Percentiles rank a stretch among this genome's conserved stretches.
phyloP scores from a whole-genome alignment of 768 basidiomycete species.

The Podaxis sp. region DNA sequence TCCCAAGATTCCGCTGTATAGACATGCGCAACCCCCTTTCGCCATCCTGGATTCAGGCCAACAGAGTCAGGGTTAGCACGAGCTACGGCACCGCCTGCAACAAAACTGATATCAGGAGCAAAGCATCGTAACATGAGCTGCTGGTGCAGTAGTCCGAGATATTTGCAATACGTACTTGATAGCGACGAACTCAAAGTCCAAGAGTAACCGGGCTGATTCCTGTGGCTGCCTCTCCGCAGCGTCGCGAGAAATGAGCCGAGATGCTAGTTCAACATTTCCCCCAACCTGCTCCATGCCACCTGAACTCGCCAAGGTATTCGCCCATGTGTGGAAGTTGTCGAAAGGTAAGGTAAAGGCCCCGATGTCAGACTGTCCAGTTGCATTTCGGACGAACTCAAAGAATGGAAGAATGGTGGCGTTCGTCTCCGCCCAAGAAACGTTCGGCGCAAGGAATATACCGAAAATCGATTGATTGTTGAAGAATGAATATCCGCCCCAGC shows the following conservation, averaged over 20 bases:
- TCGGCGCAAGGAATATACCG: slow-evolving; percentile 30
- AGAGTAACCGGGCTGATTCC: slow-evolving; percentile 25
- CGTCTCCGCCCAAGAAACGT: slow-evolving; percentile 34
- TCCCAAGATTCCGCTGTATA: not conserved
- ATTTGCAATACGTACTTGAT: slow-evolving; percentile 23
- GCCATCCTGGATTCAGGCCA: slow-evolving; percentile 50
- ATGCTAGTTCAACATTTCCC: slow-evolving; percentile 26
- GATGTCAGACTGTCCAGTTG: not conserved
- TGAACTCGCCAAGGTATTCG: slow-evolving; percentile 2
- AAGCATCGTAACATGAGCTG: slow-evolving; percentile 24
- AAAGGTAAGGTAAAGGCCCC: not conserved
- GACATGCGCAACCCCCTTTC: slow-evolving; percentile 37
- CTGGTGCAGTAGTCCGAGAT: not conserved
- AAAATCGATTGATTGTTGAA: slow-evolving; percentile 21
- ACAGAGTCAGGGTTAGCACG: slow-evolving; percentile 33
- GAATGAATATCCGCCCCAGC: slow-evolving; percentile 41
- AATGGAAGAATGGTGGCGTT: slow-evolving; percentile 35
- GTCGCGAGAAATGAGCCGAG: slow-evolving; percentile 34
- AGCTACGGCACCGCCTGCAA: slow-evolving; percentile 15
- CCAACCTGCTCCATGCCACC: slow-evolving; percentile 22
- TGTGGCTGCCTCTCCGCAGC: slow-evolving; percentile 24
- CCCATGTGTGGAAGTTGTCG: slow-evolving; percentile 18
- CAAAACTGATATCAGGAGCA: not conserved
- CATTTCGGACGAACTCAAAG: slow-evolving; percentile 21
- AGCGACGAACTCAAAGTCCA: slow-evolving; percentile 21